Conservation (phyloP, 768 basidiomycete genomes). For the Cubamyces lactineus region DNA sequence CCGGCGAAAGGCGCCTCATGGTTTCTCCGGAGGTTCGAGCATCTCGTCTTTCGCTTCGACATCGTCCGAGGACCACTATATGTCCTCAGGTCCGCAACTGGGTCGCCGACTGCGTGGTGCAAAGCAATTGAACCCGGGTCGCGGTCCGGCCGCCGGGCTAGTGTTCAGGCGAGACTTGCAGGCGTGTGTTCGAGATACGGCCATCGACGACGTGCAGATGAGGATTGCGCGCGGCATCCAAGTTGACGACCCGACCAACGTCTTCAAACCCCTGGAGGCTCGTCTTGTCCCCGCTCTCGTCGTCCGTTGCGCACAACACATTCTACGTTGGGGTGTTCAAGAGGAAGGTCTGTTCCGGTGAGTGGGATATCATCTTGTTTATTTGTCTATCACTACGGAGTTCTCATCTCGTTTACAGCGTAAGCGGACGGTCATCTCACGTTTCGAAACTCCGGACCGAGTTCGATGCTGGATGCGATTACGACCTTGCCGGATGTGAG, state of each 20-base stretch:
- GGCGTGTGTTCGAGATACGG: constrained; percentile 59
- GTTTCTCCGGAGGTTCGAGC: constrained; percentile 62
- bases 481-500: constrained; percentile 73
- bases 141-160: constrained; percentile 45
- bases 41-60: constrained; percentile 51
- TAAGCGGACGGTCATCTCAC: constrained; percentile 84
- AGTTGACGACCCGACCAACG: constrained; percentile 11
- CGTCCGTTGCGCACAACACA: constrained; percentile 80
- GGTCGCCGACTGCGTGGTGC: constrained; percentile 63
- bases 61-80: constrained; percentile 52
- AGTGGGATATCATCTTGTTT: constrained; percentile 29
- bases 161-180: constrained; percentile 71
- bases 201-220: constrained; percentile 38
- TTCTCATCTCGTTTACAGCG: constrained; percentile 45
- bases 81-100: constrained; percentile 50
- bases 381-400: constrained; percentile 1
- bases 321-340: constrained; percentile 80
- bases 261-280: constrained; percentile 31
- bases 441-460: constrained; percentile 72
- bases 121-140: constrained; percentile 40
- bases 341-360: constrained; percentile 89
- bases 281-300: constrained; percentile 71
- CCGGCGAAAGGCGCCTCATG: constrained; percentile 59
- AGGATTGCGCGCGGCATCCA: constrained; percentile 15
- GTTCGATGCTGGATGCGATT: constrained; percentile 89